Conservation (phyloP, 768 basidiomycete genomes). For the Agaricus bisporus region DNA sequence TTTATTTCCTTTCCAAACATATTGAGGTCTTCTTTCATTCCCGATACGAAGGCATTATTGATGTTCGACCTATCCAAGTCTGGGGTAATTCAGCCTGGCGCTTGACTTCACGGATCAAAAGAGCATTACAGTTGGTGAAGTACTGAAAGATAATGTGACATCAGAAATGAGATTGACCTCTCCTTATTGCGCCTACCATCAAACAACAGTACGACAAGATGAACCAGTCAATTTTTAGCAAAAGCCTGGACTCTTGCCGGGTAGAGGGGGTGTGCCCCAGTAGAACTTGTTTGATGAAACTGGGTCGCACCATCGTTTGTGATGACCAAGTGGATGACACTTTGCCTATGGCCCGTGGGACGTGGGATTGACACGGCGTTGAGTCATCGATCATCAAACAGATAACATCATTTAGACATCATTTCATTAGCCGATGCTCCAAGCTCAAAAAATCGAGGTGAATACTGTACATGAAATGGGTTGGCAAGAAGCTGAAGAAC, state of each 20-base stretch:
- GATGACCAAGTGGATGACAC: background rate
- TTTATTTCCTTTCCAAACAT: conserved; percentile 65
- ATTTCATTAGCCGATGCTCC: too few relatives aligned
- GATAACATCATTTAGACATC: too few relatives aligned
- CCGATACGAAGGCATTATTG: conserved; percentile 72
- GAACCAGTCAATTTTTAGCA: conserved; percentile 61
- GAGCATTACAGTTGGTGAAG: conserved; percentile 52
- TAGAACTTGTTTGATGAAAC: conserved; percentile 11
- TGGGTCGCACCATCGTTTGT: conserved; percentile 15
- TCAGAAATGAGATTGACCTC: conserved; percentile 4
- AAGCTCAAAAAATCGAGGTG: too few relatives aligned
- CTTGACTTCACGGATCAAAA: background rate
- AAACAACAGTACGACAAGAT: conserved; percentile 68
- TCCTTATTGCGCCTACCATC: conserved; percentile 35
- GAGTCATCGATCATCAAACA: too few relatives aligned
- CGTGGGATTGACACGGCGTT: too few relatives aligned
- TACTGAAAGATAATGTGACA: conserved; percentile 32
- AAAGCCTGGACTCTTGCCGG: conserved; percentile 40
- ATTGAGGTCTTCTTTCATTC: conserved; percentile 66
- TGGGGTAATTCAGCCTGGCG: conserved; percentile 16
- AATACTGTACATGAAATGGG: too few relatives aligned
- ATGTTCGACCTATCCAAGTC: conserved; percentile 67
- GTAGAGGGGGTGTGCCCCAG: conserved; percentile 33
- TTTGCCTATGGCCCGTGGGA: background rate
- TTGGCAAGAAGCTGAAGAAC: too few relatives aligned